Conservation (phyloP, 2,329 filamentous ascomycete genomes). For the Pseudogymnoascus sp. region DNA sequence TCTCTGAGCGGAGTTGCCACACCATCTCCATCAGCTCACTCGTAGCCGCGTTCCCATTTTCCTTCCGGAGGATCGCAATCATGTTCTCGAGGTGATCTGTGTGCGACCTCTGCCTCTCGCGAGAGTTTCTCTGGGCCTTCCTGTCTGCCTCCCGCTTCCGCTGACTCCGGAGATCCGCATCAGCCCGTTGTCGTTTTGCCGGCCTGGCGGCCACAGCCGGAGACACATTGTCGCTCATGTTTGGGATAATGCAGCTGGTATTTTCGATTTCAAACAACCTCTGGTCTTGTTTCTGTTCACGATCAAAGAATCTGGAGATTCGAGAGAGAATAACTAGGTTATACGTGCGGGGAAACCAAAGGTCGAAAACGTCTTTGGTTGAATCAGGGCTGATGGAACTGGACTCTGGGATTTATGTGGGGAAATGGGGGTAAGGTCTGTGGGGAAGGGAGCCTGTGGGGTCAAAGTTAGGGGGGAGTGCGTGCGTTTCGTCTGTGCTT, state of each 20-base stretch:
- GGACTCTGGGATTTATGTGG: neutral
- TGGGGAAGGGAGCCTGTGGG: neutral
- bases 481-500: slow-evolving; percentile 1
- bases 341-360: neutral
- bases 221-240: slow-evolving; percentile 18
- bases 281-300: neutral
- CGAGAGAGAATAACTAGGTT: neutral
- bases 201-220: slow-evolving; percentile 24
- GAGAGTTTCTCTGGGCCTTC: slow-evolving; percentile 17
- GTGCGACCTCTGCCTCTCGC: slow-evolving; percentile 16
- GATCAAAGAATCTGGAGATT: neutral
- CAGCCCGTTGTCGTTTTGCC: neutral
- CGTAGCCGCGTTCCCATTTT: slow-evolving; percentile 14
- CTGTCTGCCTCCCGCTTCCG: slow-evolving; percentile 17
- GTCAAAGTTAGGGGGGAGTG: neutral
- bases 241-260: neutral
- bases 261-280: neutral
- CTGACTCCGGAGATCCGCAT: slow-evolving; percentile 1
- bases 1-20: slow-evolving; percentile 13
- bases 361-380: neutral
- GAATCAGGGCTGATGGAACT: neutral
- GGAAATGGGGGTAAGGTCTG: slow-evolving; percentile 1
- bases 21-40: slow-evolving; percentile 16
- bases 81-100: slow-evolving; percentile 17
- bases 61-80: slow-evolving; percentile 15